A percentile compares a stretch with the other conserved stretches of the same genome.
These are phyloP conservation scores for Fraxinus sp. DNA, from an alignment of 305 asterid species.

Conservation along the genomic window DNA sequence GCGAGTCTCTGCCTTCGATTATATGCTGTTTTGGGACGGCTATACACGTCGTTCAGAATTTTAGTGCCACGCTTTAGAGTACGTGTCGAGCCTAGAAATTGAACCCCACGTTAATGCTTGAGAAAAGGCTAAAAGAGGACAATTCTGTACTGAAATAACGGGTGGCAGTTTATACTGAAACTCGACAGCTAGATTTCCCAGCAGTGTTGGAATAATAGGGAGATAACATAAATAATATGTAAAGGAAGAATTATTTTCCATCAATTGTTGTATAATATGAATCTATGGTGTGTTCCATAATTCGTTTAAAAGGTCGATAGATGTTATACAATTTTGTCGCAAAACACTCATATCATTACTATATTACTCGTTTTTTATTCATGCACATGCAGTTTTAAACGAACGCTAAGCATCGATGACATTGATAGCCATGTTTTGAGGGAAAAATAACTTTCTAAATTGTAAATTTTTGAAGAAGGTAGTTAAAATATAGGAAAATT, in stretches of 20 bases:
- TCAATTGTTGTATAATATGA: no score
- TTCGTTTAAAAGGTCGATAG: no score
- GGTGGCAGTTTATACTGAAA: conserved; percentile 2
- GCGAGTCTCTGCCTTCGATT: background rate
- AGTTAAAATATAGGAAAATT: no score
- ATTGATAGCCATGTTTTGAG: no score
- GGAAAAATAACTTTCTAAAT: no score
- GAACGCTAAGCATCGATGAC: background rate
- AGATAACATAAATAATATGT: background rate
- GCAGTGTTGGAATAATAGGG: conserved; percentile 27
- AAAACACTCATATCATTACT: no score
- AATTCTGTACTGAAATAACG: background rate
- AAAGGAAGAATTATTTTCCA: no score
- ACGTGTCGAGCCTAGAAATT: conserved; percentile 32
- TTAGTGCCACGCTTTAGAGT: background rate
- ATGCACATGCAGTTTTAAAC: background rate
- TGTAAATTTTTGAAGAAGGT: no score
- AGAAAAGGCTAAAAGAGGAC: conserved; percentile 14
- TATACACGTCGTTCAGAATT: background rate
- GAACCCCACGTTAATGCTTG: conserved; percentile 56
- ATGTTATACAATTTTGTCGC: no score
- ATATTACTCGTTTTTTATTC: no score
- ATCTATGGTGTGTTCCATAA: no score
- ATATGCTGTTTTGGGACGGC: background rate
- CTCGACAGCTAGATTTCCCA: conserved; percentile 16